These are phyloP conservation scores for Candida montana DNA, from an alignment of 805 yeast genomes.

Conservation along the genomic window DNA sequence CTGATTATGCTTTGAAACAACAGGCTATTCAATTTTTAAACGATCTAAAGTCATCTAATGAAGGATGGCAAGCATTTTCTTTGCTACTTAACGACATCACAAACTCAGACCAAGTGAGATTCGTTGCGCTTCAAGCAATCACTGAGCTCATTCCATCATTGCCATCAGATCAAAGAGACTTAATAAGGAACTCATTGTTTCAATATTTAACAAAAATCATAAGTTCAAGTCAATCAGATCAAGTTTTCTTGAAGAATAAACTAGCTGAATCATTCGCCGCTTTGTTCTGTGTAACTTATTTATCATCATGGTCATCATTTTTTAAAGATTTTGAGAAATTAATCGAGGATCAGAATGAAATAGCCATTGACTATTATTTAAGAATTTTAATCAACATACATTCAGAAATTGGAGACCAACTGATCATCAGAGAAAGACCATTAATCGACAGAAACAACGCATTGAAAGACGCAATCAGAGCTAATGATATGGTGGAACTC, in stretches of 20 bases:
- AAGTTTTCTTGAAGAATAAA: constrained; percentile 47
- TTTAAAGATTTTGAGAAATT: constrained; percentile 44
- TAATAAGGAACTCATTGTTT: constrained; percentile 21
- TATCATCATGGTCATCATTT: constrained; percentile 43
- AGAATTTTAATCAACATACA: constrained; percentile 74
- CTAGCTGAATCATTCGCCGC: constrained; percentile 50
- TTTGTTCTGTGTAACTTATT: constrained; percentile 45
- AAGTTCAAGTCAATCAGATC: constrained; percentile 25
- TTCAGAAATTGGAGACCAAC: constrained; percentile 89
- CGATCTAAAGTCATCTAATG: constrained; percentile 36
- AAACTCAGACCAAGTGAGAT: constrained; percentile 25
- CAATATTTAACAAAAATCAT: constrained; percentile 18
- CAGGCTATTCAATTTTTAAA: constrained; percentile 40
- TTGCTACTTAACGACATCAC: constrained; percentile 30
- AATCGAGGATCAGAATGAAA: constrained; percentile 24
- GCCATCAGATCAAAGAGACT: constrained; percentile 14
- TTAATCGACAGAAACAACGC: constrained; percentile 58
- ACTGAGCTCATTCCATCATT: constrained; percentile 21
- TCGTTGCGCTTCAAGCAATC: constrained; percentile 25
- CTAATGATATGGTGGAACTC: constrained; percentile 62
- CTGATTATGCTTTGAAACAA: constrained; percentile 21
- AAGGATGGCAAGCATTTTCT: constrained; percentile 45
- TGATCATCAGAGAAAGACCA: constrained; percentile 64
- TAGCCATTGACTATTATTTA: constrained; percentile 58
- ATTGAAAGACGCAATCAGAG: constrained; percentile 79